Evolutionary conservation across 345 rosid genomes (phyloP).

Genomic region (Moricandia moricandioides): DNA sequence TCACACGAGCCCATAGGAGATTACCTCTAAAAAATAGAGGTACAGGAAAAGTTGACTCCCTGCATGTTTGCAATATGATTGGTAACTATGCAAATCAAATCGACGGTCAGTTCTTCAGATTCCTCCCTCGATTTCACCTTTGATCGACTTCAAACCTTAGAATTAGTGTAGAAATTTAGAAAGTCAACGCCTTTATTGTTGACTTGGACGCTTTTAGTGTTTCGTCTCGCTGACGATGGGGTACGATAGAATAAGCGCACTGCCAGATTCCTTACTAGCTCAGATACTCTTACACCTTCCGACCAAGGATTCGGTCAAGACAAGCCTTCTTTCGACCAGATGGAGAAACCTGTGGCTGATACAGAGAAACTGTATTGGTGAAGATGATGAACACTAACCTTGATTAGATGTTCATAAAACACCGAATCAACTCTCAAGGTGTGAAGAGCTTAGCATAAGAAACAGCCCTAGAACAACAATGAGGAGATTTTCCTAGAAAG

Average conservation of each 20-base stretch:
- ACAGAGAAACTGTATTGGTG: too few species aligned
- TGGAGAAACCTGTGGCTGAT: neutral
- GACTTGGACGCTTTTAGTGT: neutral
- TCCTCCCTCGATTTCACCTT: neutral
- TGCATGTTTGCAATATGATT: too few species aligned
- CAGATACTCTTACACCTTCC: neutral
- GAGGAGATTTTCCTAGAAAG: too few species aligned
- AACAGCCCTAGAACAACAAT: too few species aligned
- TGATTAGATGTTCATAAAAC: too few species aligned
- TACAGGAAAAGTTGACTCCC: too few species aligned
- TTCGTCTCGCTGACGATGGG: neutral
- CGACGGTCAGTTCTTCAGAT: neutral
- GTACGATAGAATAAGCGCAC: neutral
- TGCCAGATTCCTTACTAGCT: neutral
- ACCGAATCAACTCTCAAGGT: too few species aligned
- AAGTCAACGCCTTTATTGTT: neutral
- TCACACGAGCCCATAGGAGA: too few species aligned
- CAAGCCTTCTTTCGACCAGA: slow-evolving; percentile 5
- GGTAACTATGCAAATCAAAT: neutral
- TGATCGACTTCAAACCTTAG: neutral
- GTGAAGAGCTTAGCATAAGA: too few species aligned
- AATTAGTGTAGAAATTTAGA: neutral
- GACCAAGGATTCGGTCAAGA: slow-evolving; percentile 1
- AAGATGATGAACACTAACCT: too few species aligned
- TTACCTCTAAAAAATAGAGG: too few species aligned